Conservation (phyloP, 345 rosid genomes). For the Geranium rotundifolium region DNA sequence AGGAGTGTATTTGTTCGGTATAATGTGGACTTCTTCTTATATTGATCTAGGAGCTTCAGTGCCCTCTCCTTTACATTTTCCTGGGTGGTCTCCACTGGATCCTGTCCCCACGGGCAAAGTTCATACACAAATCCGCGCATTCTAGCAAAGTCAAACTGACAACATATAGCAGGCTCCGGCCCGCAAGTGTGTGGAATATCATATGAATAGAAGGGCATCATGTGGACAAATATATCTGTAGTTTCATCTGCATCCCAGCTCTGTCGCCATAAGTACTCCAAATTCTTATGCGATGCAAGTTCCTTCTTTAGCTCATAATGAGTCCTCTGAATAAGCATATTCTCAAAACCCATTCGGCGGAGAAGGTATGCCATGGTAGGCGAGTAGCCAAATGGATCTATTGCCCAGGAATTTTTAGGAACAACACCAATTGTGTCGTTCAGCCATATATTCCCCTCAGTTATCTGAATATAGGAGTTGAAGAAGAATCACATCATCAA, state of each 20-base stretch:
- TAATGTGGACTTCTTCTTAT: conserved; percentile 79
- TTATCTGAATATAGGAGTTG: conserved; percentile 32
- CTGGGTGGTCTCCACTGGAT: conserved; percentile 67
- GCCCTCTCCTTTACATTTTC: conserved; percentile 94
- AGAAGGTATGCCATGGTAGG: conserved; percentile 97
- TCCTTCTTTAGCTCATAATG: conserved; percentile 99
- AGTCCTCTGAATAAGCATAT: conserved; percentile 98
- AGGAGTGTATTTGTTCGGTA: conserved; percentile 85
- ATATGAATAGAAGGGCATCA: conserved; percentile 99
- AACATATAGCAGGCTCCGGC: conserved; percentile 97
- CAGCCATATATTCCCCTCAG: conserved; percentile 94
- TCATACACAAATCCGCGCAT: conserved; percentile 48
- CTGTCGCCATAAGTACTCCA: conserved; percentile 95
- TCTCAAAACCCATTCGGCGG: conserved; percentile 96
- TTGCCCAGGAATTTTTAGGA: conserved; percentile 97
- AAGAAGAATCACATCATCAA: not conserved
- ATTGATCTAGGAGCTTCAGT: conserved; percentile 68
- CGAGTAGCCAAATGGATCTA: conserved; percentile 97
- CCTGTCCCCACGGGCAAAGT: conserved; percentile 67
- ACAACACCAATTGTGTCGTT: conserved; percentile 80
- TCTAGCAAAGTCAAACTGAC: conserved; percentile 95
- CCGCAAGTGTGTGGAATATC: conserved; percentile 99
- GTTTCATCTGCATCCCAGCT: conserved; percentile 91
- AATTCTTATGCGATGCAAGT: conserved; percentile 72
- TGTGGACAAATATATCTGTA: conserved; percentile 90